Evolutionary conservation across 257 asterid species (phyloP).

Genomic region (Scutellaria baicalensis): DNA sequence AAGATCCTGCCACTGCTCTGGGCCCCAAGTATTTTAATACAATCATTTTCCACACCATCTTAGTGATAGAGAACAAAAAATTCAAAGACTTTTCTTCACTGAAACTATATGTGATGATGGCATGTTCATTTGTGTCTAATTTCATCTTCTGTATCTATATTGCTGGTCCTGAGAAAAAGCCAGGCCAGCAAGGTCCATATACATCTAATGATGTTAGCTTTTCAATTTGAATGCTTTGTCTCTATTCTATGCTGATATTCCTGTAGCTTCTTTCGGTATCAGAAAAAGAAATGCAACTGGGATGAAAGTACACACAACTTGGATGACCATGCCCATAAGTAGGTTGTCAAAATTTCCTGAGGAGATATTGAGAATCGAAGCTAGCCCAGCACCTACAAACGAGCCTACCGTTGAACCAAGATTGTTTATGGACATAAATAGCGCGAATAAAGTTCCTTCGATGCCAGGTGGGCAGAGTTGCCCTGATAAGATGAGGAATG

Average conservation of each 20-base stretch:
- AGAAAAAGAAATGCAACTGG: conserved; percentile 60
- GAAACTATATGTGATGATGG: neutral
- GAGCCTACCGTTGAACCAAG: conserved; percentile 74
- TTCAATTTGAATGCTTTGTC: conserved; percentile 1
- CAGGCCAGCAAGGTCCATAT: conserved; percentile 8
- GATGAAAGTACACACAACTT: conserved; percentile 56
- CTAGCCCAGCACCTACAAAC: conserved; percentile 76
- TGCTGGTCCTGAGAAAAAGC: conserved; percentile 7
- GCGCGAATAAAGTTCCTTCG: conserved; percentile 89
- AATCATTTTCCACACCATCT: too few species aligned
- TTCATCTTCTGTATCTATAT: conserved; percentile 8
- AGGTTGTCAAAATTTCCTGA: conserved; percentile 84
- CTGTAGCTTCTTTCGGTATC: conserved; percentile 90
- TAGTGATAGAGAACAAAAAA: neutral
- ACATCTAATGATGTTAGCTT: neutral
- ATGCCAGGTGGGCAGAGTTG: conserved; percentile 97
- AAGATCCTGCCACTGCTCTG: too few species aligned
- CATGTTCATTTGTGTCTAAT: neutral
- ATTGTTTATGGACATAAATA: conserved; percentile 92
- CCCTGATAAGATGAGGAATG: conserved; percentile 88
- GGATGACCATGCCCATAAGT: conserved; percentile 49
- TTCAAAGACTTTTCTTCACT: too few species aligned
- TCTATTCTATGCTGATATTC: conserved; percentile 57
- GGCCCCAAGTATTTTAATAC: too few species aligned
- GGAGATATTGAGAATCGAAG: conserved; percentile 70